Evolutionary conservation across 2,329 filamentous ascomycete species (phyloP), one percentile per base, ranked within the genome.

Genomic region (Epichloe uncinata): DNA sequence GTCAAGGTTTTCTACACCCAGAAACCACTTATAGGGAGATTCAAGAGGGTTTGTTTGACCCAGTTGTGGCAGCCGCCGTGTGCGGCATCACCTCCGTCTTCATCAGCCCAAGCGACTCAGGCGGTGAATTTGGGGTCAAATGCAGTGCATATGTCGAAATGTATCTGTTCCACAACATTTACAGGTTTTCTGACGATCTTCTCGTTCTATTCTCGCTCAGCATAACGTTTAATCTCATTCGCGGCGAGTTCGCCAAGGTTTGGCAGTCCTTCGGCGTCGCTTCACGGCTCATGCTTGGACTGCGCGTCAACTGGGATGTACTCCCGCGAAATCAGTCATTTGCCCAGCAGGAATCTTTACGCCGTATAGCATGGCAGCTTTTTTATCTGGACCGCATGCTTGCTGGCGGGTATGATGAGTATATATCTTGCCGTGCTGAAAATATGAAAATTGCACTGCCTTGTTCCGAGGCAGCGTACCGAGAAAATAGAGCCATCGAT

Each of bases 291-390:
- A 64, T 69, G 60, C 57, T 63, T 16, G 67, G 66, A 12, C 55
- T 69, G 22, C 68, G 69, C 47, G 53, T 67, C 8, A 70, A 70
- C 53, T 69, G 66, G 67, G 65, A 69, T 34, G 60, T 61, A 42
- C 50, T 57, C 26, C 53, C 61, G 13, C 54, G 52, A 11, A 57
- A 59, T 16, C 60, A 61, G 5, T 56, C 61, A 4, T 68, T 66
- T 47, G 51, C 61, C 13, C 60, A 67, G 26, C 66, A 68, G 47
- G 68, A 70, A 53, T 62, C 55, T 5, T 54, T 63, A 13, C 60
- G 67, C 22, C 62, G 68, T 7, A 58, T 67, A 20, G 65, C 62
- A 2, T 70, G 68, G 68, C 63, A 66, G 36, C 56, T 69, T 40
- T 70, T 67, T 50, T 57, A 65, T 42, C 54, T 69, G 42, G 67